Evolutionary conservation across 1,284 basidiomycete genomes (phyloP), one percentile per base, ranked within the genome.

Genomic region (Kalmanozyma brasiliensis): DNA sequence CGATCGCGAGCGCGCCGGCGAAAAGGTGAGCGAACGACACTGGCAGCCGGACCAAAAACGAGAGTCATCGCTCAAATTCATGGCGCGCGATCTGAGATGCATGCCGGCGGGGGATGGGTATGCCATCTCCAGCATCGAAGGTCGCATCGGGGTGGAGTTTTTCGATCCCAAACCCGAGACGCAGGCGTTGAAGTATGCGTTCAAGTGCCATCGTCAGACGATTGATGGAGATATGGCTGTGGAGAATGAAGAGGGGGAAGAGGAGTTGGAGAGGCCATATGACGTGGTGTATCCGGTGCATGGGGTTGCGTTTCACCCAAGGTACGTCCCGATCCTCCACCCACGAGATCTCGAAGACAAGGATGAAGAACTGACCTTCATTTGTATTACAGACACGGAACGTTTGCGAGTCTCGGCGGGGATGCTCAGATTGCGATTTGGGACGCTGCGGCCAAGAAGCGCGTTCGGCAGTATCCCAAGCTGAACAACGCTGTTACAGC

Each of bases 201-300:
- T 98, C 87, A 94, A 98, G 81, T 97, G 94, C 74, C 95, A 99
- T 80, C 87, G 95, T 17, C 90, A 93, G 79, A 89, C 91, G 2
- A 89, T 94, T 4, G 17, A 10, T 32, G 34, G 41, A 41, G 48
- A 14, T 1, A 17, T 29, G 24, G n/a, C n/a, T n/a, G n/a, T n/a
- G n/a, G n/a, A n/a, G n/a, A n/a, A n/a, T n/a, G n/a, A 44, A 8
- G 48, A 44, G 16, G 57, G 17, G 9, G 36, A 52, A 48, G 89
- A 92, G 44, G 91, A 46, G 3, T 20, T 49, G 36, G 47, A 61
- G 16, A 41, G 13, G 43, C 60, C 91, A 33, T 90, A 91, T n/a
- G 96, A 99, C 81, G 91, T 94, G 67, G 94, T 98, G n/a, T 98
- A 93, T 88, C 94, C 95, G 0, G 94, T 98, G 68, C 96, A 98